Evolutionary conservation across 805 yeast species (phyloP).

Genomic region (Barnettozyma siamensis): DNA sequence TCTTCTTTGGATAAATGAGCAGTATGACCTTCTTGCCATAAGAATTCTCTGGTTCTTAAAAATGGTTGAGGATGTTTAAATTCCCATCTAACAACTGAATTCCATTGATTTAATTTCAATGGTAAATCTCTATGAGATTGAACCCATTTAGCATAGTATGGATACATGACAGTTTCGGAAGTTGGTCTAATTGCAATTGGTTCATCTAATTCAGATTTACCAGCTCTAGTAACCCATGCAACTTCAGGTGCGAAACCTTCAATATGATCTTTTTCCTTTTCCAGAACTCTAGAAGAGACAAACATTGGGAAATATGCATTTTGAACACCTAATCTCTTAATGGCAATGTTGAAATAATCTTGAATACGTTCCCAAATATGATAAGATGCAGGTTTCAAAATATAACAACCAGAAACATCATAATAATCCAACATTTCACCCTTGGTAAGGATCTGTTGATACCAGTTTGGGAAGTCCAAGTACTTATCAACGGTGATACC

Average conservation of each 20-base stretch:
- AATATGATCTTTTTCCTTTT: constrained; percentile 96
- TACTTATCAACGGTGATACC: constrained; percentile 95
- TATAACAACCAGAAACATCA: constrained; percentile 98
- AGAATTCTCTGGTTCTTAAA: constrained; percentile 95
- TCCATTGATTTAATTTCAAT: constrained; percentile 96
- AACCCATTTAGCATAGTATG: constrained; percentile 98
- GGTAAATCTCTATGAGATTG: constrained; percentile 98
- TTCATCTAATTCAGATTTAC: constrained; percentile 89
- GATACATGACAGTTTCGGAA: constrained; percentile 99
- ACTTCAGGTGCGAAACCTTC: constrained; percentile 99
- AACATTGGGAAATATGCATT: constrained; percentile 99
- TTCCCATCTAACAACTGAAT: constrained; percentile 99
- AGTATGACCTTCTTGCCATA: constrained; percentile 99
- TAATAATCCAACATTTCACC: constrained; percentile 98
- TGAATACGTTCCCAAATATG: constrained; percentile 93
- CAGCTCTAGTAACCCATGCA: constrained; percentile 99
- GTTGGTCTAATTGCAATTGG: constrained; percentile 99
- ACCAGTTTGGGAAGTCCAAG: constrained; percentile 94
- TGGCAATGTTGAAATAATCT: constrained; percentile 71
- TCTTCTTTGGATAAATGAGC: constrained; percentile 83
- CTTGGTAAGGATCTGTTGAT: constrained; percentile 90
- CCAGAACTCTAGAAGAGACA: constrained; percentile 86
- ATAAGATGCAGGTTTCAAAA: constrained; percentile 93
- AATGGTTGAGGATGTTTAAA: constrained; percentile 99
- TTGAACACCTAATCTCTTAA: constrained; percentile 85